Conservation (phyloP, 345 rosid genomes). For the Turnera subulata region DNA sequence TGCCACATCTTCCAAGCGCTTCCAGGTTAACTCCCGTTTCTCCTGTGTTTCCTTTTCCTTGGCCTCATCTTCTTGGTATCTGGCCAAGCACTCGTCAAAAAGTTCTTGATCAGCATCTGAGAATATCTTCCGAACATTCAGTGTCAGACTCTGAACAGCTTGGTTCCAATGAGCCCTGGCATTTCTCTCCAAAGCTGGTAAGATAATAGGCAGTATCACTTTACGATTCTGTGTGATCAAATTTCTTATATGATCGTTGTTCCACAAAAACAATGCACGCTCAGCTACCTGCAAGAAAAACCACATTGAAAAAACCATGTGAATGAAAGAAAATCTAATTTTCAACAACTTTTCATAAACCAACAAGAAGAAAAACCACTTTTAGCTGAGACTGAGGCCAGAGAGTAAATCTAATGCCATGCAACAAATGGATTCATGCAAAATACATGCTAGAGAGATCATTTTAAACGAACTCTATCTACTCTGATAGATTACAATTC, state of each 20-base stretch:
- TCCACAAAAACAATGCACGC: constrained; percentile 6
- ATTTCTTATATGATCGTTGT: constrained; percentile 10
- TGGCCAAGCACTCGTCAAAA: constrained; percentile 3
- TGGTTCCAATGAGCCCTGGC: constrained; percentile 7
- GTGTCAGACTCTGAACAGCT: constrained; percentile 6
- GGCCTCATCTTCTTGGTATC: constrained; percentile 2
- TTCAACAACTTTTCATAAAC: too few species aligned
- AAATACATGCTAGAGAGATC: too few species aligned
- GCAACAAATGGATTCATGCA: too few species aligned
- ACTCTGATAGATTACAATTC: too few species aligned
- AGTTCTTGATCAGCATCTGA: constrained; percentile 5
- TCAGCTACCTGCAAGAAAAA: constrained; percentile 4
- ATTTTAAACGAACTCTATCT: too few species aligned
- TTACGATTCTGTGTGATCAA: constrained; percentile 7
- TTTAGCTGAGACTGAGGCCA: too few species aligned
- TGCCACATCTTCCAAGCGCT: constrained; percentile 6
- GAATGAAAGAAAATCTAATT: background rate
- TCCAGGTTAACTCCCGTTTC: constrained; percentile 3
- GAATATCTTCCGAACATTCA: constrained; percentile 6
- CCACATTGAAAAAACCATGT: background rate
- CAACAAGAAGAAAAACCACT: too few species aligned
- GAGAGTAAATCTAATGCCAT: too few species aligned
- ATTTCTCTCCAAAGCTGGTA: constrained; percentile 8
- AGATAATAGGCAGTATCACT: constrained; percentile 6
- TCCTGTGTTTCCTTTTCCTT: background rate